phyloP scores from a whole-genome alignment of 306 rosid species.

The Vicia faba region DNA sequence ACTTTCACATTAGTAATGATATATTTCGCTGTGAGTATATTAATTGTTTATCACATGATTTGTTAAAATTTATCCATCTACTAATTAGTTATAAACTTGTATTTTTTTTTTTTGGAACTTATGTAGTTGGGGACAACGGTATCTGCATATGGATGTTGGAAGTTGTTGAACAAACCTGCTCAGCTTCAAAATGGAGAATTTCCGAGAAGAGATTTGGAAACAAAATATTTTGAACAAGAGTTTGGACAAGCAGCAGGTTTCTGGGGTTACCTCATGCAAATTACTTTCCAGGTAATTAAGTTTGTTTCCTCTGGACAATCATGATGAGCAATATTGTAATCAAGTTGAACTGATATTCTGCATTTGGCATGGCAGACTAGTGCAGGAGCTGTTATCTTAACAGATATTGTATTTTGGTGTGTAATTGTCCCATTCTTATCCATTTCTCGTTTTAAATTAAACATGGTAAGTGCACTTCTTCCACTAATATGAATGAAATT shows the following conservation, averaged over 20 bases:
- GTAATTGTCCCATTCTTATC: constrained; percentile 74
- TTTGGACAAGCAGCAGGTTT: constrained; percentile 54
- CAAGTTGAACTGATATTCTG: constrained; percentile 32
- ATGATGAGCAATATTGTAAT: constrained; percentile 12
- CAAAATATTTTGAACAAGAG: constrained; percentile 47
- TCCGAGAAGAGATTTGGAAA: constrained; percentile 48
- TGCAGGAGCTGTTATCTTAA: constrained; percentile 79
- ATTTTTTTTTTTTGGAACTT: constrained; percentile 29
- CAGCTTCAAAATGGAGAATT: constrained; percentile 37
- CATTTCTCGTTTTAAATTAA: constrained; percentile 56
- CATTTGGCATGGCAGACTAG: constrained; percentile 64
- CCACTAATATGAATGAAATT: background rate
- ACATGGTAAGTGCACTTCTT: constrained; percentile 50
- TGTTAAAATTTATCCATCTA: background rate
- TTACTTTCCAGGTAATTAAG: constrained; percentile 57
- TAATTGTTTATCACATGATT: too few relatives aligned
- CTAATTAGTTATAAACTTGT: background rate
- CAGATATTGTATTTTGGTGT: constrained; percentile 85
- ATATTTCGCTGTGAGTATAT: constrained; percentile 65
- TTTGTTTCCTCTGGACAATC: background rate
- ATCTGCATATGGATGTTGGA: constrained; percentile 80
- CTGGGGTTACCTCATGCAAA: constrained; percentile 75
- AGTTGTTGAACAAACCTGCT: constrained; percentile 38
- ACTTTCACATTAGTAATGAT: constrained; percentile 69
- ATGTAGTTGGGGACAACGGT: constrained; percentile 62